phyloP scores from a whole-genome alignment of 371 early-diverging fungal genomes.

The Syncephalastrum contaminatum region DNA sequence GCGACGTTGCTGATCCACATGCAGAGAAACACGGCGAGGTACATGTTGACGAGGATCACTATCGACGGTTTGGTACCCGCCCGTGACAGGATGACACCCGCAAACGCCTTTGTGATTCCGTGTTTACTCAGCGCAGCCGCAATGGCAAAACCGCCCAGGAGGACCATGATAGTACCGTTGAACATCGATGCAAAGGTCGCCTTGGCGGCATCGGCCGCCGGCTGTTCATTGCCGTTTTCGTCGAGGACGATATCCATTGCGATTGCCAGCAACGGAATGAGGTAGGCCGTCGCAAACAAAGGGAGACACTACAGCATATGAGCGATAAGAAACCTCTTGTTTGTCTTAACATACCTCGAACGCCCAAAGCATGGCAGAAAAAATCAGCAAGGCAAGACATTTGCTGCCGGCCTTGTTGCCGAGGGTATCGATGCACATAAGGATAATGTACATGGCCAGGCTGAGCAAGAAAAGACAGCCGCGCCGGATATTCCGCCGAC shows the following conservation, averaged over 20 bases:
- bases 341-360: slow-evolving; percentile 48
- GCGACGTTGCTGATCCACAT: slow-evolving; percentile 88
- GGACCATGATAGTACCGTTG: slow-evolving; percentile 93
- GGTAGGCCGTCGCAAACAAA: slow-evolving; percentile 74
- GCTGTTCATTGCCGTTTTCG: slow-evolving; percentile 33
- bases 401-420: slow-evolving; percentile 49
- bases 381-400: slow-evolving; percentile 62
- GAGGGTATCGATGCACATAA: slow-evolving; percentile 56
- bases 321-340: slow-evolving; percentile 14
- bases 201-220: slow-evolving; percentile 74
- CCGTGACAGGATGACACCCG: slow-evolving; percentile 62
- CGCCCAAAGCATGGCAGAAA: slow-evolving; percentile 69
- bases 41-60: slow-evolving; percentile 76
- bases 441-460: slow-evolving; percentile 50
- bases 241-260: slow-evolving; percentile 65
- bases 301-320: slow-evolving; percentile 43
- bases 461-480: slow-evolving; percentile 32
- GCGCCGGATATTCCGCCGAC: slow-evolving; percentile 6
- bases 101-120: slow-evolving; percentile 71
- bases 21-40: slow-evolving; percentile 69
- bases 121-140: slow-evolving; percentile 76
- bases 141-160: slow-evolving; percentile 92
- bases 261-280: slow-evolving; percentile 75
- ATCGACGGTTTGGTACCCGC: slow-evolving; percentile 67
- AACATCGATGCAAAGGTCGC: slow-evolving; percentile 92